Conservation (phyloP, 1,284 basidiomycete species). For the Takashimella tepidaria region DNA sequence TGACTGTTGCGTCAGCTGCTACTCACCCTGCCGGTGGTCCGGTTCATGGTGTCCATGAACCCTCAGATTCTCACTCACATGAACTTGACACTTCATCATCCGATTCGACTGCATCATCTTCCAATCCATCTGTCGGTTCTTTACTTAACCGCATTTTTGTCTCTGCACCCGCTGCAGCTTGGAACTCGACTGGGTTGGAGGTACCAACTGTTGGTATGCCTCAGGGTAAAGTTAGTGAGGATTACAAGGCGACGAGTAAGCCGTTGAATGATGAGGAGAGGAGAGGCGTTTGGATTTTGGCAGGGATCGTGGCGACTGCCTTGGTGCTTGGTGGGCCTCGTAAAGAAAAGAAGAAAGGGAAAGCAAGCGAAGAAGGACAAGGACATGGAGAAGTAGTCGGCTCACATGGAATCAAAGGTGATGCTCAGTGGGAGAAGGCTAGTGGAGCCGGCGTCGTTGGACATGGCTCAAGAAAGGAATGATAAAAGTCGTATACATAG, state of each 20-base stretch:
- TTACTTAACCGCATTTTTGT: conserved; percentile 16
- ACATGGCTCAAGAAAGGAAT: conserved; percentile 34
- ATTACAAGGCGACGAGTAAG: conserved; percentile 47
- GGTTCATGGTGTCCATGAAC: conserved; percentile 55
- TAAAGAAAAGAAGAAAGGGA: conserved; percentile 21
- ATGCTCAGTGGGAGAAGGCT: conserved; percentile 31
- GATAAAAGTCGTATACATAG: too few relatives aligned
- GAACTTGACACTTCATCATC: conserved; percentile 9
- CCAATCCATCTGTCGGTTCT: conserved; percentile 8
- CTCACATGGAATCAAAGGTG: conserved; percentile 18
- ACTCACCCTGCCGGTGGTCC: conserved; percentile 64
- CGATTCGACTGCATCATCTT: conserved; percentile 1
- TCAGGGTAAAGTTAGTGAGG: conserved; percentile 3
- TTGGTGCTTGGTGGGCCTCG: conserved; percentile 52
- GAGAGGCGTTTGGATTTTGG: conserved; percentile 55
- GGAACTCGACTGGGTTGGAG: neutral
- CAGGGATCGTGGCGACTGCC: conserved; percentile 55
- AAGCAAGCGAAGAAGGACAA: conserved; percentile 7
- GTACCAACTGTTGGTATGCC: neutral
- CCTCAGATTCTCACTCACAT: conserved; percentile 25
- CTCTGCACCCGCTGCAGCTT: conserved; percentile 18
- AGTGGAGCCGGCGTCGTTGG: conserved; percentile 37
- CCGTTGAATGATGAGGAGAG: conserved; percentile 55
- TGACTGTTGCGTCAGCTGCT: conserved; percentile 63
- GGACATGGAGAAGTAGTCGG: neutral